These are phyloP conservation scores for Teratosphaeriaceae sp. DNA, from an alignment of 2,329 filamentous ascomycete species.

Conservation along the genomic window DNA sequence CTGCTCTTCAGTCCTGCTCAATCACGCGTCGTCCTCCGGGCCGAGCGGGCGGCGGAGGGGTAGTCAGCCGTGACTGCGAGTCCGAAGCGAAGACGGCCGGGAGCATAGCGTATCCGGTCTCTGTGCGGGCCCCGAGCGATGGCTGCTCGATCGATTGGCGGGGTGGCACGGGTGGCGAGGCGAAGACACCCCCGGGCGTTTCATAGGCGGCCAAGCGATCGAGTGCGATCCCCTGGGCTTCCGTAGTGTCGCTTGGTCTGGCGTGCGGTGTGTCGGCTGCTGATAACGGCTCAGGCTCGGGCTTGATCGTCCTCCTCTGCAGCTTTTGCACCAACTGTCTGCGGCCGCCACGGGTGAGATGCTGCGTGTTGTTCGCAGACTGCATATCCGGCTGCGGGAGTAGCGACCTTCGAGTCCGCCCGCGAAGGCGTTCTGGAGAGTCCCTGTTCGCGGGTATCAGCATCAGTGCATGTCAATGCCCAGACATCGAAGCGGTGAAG, in stretches of 20 bases:
- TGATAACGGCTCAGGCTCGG: not conserved
- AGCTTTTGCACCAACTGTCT: not conserved
- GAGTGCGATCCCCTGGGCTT: not conserved
- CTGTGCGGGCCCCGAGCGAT: too few relatives aligned
- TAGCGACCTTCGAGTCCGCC: slow-evolving; percentile 1
- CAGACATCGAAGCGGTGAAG: not conserved
- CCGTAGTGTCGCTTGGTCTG: not conserved
- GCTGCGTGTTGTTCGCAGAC: not conserved
- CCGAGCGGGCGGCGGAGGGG: too few relatives aligned
- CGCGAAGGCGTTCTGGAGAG: not conserved
- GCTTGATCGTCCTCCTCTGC: not conserved
- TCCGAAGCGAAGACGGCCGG: not conserved
- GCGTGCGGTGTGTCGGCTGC: not conserved
- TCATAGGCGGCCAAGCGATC: not conserved
- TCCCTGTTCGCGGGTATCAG: not conserved
- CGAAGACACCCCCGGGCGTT: not conserved
- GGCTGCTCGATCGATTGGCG: not conserved
- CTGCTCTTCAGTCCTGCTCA: too few relatives aligned
- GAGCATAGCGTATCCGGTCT: not conserved
- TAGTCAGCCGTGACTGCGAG: not conserved
- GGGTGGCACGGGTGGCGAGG: slow-evolving; percentile 4
- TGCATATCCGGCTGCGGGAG: not conserved
- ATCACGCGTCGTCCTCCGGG: too few relatives aligned
- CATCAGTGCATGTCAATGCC: not conserved
- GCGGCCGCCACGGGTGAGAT: not conserved